These are phyloP conservation scores for Schizochytrium sp. DNA, from an alignment of 108 stramenopile genomes.

Conservation along the genomic window DNA sequence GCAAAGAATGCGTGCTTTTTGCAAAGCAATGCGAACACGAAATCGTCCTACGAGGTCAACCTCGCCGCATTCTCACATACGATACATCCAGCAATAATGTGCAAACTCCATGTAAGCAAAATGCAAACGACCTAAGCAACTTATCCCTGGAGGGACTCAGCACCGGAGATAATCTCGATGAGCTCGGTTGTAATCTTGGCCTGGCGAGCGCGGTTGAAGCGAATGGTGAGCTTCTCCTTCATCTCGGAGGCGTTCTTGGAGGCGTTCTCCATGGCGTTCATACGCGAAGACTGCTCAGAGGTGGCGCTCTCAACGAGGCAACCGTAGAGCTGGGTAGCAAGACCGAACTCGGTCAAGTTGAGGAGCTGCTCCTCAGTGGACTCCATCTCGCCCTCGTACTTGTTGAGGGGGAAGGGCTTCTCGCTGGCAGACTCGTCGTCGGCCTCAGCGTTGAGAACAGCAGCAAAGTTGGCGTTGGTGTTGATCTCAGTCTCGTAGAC, in stretches of 20 bases:
- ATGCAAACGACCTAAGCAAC: neutral
- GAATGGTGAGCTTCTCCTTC: constrained; percentile 95
- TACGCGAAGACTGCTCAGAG: constrained; percentile 97
- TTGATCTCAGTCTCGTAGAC: constrained; percentile 65
- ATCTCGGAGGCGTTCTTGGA: constrained; percentile 98
- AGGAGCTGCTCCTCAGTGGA: constrained; percentile 86
- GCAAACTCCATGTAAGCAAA: neutral
- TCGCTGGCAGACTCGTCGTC: constrained; percentile 23
- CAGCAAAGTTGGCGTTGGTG: constrained; percentile 62
- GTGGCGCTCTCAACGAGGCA: constrained; percentile 95
- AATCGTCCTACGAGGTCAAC: neutral
- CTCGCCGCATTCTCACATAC: neutral
- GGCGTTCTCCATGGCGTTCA: constrained; percentile 99
- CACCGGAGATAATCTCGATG: constrained; percentile 99
- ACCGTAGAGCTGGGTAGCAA: constrained; percentile 92
- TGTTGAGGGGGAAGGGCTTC: constrained; percentile 79
- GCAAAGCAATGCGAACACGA: neutral
- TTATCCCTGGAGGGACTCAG: constrained; percentile 91
- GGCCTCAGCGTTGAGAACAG: neutral
- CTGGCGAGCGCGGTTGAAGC: constrained; percentile 99
- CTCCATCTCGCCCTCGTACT: constrained; percentile 96
- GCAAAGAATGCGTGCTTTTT: neutral
- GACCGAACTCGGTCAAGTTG: constrained; percentile 92
- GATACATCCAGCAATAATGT: neutral
- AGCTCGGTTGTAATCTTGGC: constrained; percentile 99